Evolutionary conservation across 805 yeast species (phyloP), one percentile per base, ranked within the genome.

Genomic region (Pichia gijzeniarum): DNA sequence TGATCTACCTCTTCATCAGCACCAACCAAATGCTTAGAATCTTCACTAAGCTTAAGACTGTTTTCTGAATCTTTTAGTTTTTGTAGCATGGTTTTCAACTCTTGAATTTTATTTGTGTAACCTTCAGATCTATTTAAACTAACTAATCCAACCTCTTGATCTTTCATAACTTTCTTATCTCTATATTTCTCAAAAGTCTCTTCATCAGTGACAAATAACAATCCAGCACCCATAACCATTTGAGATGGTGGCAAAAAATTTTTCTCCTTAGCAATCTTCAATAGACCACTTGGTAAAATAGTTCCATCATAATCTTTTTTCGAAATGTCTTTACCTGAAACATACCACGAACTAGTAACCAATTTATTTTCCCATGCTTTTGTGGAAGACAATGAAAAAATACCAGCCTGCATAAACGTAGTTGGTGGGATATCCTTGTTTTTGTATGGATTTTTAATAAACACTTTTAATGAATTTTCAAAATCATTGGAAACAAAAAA

Each of bases 331-430:
- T 63, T 61, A 1, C 89, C 89, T 32, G 71, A 72, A n/a, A 85
- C 77, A 76, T 80, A 84, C 95, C 95, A 89, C 2, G 96, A 83
- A 2, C 95, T 80, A 0, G 86, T 77, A 1, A 87, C 77, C 27
- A 83, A 73, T 60, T 90, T 91, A 43, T 83, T 76, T 34, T 82
- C 90, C 99, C 99, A 93, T 0, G 96, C 95, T 35, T 75, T 79
- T 8, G 95, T 82, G 0, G 91, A 74, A 19, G 90, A 76, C 51
- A 88, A 72, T n/a, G 95, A 76, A 52, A 82, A 82, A 5, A 85
- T 76, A 12, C 96, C 95, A 1, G 98, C 96, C 62, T 93, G 99
- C 60, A 80, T 71, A 47, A 91, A 68, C 0, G 98, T 83, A 9
- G 89, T 75, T 1, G 97, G 97, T 0, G 97, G 91, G 5, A 91